These are phyloP conservation scores for Peronospora farinosa DNA, from an alignment of 352 stramenopile species.

Conservation along the genomic window DNA sequence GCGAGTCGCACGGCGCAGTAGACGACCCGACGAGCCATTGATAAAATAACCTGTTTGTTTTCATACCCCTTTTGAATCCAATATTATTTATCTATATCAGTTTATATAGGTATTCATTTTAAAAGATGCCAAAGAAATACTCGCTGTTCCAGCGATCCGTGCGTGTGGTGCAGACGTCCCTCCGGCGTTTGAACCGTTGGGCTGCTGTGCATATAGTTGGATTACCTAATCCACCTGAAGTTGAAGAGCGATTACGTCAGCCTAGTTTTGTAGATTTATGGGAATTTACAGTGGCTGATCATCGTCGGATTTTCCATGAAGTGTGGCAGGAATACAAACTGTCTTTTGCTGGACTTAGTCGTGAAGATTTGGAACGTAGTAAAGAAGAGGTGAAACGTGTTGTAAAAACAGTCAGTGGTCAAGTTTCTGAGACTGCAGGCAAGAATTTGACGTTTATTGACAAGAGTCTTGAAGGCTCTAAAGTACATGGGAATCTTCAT, in stretches of 20 bases:
- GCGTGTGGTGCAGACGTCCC: constrained; percentile 60
- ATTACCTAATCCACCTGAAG: constrained; percentile 64
- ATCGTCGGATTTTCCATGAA: constrained; percentile 48
- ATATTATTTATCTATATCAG: too few species aligned
- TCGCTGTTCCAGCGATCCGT: constrained; percentile 74
- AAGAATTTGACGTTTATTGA: constrained; percentile 58
- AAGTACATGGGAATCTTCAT: constrained; percentile 53
- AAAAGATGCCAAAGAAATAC: constrained; percentile 44
- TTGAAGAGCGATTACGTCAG: constrained; percentile 33
- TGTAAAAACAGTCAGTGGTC: constrained; percentile 37
- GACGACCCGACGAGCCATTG: constrained; percentile 33
- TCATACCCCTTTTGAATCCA: not conserved
- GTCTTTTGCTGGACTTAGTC: constrained; percentile 46
- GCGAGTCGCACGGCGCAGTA: constrained; percentile 19
- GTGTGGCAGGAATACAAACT: constrained; percentile 71
- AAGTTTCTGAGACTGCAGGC: constrained; percentile 47
- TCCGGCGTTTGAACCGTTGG: constrained; percentile 46
- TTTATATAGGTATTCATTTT: too few species aligned
- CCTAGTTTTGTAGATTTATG: constrained; percentile 69
- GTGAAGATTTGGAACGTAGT: constrained; percentile 54
- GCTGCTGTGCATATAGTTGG: constrained; percentile 53
- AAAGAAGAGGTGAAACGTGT: constrained; percentile 58
- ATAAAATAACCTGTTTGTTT: not conserved
- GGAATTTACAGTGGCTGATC: constrained; percentile 69
- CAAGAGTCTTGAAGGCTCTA: constrained; percentile 61